Base-by-base conservation (phyloP, 331 rosid species). In the Erythrophleum ivorense region DNA sequence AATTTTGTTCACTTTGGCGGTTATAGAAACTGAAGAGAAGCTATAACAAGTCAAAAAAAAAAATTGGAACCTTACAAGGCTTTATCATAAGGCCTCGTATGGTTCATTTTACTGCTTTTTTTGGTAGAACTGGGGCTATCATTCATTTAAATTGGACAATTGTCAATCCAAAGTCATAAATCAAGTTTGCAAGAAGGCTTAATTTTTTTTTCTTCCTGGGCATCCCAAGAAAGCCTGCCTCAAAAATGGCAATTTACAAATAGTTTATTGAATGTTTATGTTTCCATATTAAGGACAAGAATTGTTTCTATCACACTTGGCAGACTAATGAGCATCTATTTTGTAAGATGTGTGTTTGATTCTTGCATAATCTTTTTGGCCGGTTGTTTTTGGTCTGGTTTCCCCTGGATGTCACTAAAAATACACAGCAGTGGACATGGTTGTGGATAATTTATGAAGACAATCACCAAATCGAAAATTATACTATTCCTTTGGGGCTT, bases 291-390 rank as follows among this genome's bases (percentile, higher is more conserved):
- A 45, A 40, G 43, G 69, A 40, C 7, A 82, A 21, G 18, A 36
- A 10, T 49, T 6, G 62, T 24, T 70, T 50, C 68, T 36, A 36
- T 24, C 40, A 70, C 73, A 6, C 13, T 49, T 34, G 85, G 78
- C 8, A 45, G 66, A 66, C 34, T 67, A 34, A 81, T 68, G 80
- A 29, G 40, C 40, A 29, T n/a, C 48, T 40, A 71, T 12, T 66
- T 75, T 67, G 57, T 41, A 65, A 75, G 7, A n/a, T n/a, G n/a
- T 58, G 14, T 54, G 77, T 43, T 79, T 19, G 54, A 31, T 54
- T 66, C 75, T 53, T 53, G 29, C 46, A 65, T 81, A 45, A 65
- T 66, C 46, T 59, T 52, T 14, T 13, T 52, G 57, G 5, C 57
- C 18, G 45, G 68, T 75, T 69, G 71, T 63, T 41, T 29, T 29